Evolutionary conservation across 495 filamentous ascomycete genomes (phyloP), one percentile per base, ranked within the genome.

Genomic region (Terfezia claveryi): DNA sequence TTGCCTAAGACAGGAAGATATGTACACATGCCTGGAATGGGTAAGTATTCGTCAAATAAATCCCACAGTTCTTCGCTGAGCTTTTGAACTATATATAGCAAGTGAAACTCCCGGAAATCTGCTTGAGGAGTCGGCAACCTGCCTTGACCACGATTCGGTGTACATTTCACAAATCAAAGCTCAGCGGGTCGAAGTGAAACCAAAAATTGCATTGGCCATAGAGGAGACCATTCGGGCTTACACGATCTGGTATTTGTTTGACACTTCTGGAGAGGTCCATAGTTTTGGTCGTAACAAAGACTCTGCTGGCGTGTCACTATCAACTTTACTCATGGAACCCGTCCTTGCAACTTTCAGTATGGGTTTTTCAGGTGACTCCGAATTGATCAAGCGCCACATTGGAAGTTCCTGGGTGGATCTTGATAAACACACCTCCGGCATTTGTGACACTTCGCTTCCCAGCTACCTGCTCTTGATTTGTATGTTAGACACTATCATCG

Each of bases 221-320:
- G 54, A 61, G 44, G 59, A 61, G 20, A 52, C 37, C 16, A 36
- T 61, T 16, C 59, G 59, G 12, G 59, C 59, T 10, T 61, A 61
- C 12, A 55, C 54, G 10, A 61, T 57, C 50, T 60, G 59, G 57
- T 23, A 60, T 37, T 55, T 36, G 16, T 59, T 23, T 23, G 51
- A 50, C 27, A 51, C 51, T 11, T 32, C 23, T 4, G 59, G 53
- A 8, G 52, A 37, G 10, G 10, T 51, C 10, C 10, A 57, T 10
- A 23, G 10, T 14, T 55, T 57, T n/a, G 41, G 37, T 36, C 52
- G 55, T 0, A 12, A 17, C 4, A 23, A 23, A 10, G 11, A 17
- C 16, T 9, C n/a, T 27, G 36, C 23, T 20, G 36, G 23, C 12
- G 41, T 46, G 41, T 14, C 12, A 14, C 51, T 61, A 49, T 51